Evolutionary conservation across 495 filamentous ascomycete species (phyloP), one percentile per base, ranked within the genome.

Genomic region (Neurospora africana): DNA sequence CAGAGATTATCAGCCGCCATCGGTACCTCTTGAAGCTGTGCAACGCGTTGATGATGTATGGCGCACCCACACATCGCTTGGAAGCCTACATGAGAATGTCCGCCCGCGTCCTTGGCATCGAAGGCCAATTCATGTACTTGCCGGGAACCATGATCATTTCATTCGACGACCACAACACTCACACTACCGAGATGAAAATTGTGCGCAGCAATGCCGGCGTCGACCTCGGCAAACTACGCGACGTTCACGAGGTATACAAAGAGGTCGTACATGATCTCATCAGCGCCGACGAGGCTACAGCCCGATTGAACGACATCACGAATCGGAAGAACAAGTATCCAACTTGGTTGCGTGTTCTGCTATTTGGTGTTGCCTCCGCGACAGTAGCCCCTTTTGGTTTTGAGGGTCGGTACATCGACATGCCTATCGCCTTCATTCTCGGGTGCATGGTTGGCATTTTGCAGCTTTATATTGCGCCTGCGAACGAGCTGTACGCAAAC

Each of bases 71-170:
- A 0, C 91, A 94, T 75, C 86, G 91, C 11, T 79, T 94, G 21
- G 91, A 94, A 78, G 86, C 86, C 75, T 97, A 97, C 77, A 91
- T 98, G 91, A 89, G 86, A 70, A 97, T 94, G 93, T 92, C 92
- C 17, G 90, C 94, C 35, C 87, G 92, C 4, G 92, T 96, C 5
- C 86, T 98, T 61, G 91, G 95, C 79, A 94, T 98, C 67, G 92
- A 97, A 73, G 92, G 90, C 53, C 93, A 97, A 73, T 98, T 97
- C 76, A 82, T 97, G 53, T 98, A 97, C 78, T 89, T 97, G 30
- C 95, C 95, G 2, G 93, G 93, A 23, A 96, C 92, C 76, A 98
- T 98, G 95, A 92, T 98, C 73, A 91, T 97, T 72, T 93, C 93
- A 5, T 98, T 98, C 77, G 95, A 97, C 76, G 95, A 98, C 81